Percentiles rank a stretch among this genome's conserved stretches.
These are phyloP conservation scores for Centaurea solstitialis DNA, from an alignment of 129 eudicot genomes.

Conservation along the genomic window DNA sequence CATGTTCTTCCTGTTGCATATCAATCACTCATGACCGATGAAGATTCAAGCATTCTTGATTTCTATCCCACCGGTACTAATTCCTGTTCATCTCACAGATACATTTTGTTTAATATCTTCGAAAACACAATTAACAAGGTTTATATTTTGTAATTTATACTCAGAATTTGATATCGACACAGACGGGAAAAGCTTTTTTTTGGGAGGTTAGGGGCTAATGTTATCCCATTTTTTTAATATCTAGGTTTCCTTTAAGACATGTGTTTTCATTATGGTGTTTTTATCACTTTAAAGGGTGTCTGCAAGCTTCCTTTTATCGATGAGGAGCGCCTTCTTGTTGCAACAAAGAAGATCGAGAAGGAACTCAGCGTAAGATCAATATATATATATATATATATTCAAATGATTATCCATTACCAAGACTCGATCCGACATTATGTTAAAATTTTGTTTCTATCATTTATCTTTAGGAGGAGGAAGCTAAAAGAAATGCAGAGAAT, in stretches of 20 bases:
- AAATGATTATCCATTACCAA: neutral
- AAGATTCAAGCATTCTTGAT: constrained; percentile 38
- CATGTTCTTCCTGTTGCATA: constrained; percentile 55
- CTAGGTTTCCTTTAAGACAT: neutral
- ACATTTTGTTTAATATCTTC: neutral
- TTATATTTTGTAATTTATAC: neutral
- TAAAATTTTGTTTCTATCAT: neutral
- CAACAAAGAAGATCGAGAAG: constrained; percentile 38
- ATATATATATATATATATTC: neutral
- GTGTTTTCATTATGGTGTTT: neutral
- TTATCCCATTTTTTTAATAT: neutral
- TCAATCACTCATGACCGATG: constrained; percentile 48
- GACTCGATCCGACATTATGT: neutral
- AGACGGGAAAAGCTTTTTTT: constrained; percentile 51
- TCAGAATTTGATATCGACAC: constrained; percentile 55
- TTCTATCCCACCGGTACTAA: constrained; percentile 58
- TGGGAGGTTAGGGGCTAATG: constrained; percentile 57
- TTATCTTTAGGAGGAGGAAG: constrained; percentile 44
- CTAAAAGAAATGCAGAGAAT: constrained; percentile 30
- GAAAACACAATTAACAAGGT: neutral
- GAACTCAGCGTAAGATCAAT: constrained; percentile 36
- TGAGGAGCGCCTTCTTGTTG: constrained; percentile 43
- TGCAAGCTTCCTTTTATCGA: constrained; percentile 67
- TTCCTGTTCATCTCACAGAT: neutral
- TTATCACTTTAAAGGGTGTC: constrained; percentile 38